A percentile compares a stretch with the other conserved stretches of the same genome.
phyloP scores from a whole-genome alignment of 2,329 filamentous ascomycete genomes.

The Gliomastix tumulicola region DNA sequence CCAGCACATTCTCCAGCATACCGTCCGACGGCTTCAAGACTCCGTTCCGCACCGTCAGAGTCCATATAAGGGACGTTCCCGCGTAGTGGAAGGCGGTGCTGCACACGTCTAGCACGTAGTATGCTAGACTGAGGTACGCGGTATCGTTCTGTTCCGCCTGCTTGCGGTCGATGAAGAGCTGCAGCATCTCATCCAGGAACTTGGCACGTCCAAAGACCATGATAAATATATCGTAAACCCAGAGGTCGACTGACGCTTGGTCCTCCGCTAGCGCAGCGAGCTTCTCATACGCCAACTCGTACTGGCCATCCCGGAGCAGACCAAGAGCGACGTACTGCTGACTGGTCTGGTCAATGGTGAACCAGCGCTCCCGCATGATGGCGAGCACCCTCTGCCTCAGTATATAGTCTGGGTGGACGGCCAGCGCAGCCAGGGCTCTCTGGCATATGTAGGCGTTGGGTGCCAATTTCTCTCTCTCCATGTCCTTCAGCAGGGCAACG shows the following conservation, averaged over 20 bases:
- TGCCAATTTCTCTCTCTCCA: slow-evolving; percentile 54
- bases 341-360: slow-evolving; percentile 41
- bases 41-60: slow-evolving; percentile 44
- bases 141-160: slow-evolving; percentile 23
- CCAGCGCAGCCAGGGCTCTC: slow-evolving; percentile 62
- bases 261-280: slow-evolving; percentile 60
- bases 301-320: slow-evolving; percentile 71
- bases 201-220: slow-evolving; percentile 64
- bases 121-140: slow-evolving; percentile 51
- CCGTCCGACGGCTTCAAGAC: slow-evolving; percentile 45
- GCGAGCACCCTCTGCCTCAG: slow-evolving; percentile 64
- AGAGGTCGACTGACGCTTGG: slow-evolving; percentile 50
- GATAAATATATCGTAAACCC: slow-evolving; percentile 74
- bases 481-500: slow-evolving; percentile 60
- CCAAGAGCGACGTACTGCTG: slow-evolving; percentile 65
- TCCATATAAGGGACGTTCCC: slow-evolving; percentile 67
- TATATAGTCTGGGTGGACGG: slow-evolving; percentile 80
- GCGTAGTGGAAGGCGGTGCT: slow-evolving; percentile 56
- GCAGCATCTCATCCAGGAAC: slow-evolving; percentile 72
- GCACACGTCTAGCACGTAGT: slow-evolving; percentile 69
- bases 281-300: slow-evolving; percentile 70
- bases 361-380: slow-evolving; percentile 69
- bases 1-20: slow-evolving; percentile 61
- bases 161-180: slow-evolving; percentile 54
- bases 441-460: slow-evolving; percentile 64